Conservation (phyloP, 2,329 filamentous ascomycete genomes). For the Parascedosporium putredinis region DNA sequence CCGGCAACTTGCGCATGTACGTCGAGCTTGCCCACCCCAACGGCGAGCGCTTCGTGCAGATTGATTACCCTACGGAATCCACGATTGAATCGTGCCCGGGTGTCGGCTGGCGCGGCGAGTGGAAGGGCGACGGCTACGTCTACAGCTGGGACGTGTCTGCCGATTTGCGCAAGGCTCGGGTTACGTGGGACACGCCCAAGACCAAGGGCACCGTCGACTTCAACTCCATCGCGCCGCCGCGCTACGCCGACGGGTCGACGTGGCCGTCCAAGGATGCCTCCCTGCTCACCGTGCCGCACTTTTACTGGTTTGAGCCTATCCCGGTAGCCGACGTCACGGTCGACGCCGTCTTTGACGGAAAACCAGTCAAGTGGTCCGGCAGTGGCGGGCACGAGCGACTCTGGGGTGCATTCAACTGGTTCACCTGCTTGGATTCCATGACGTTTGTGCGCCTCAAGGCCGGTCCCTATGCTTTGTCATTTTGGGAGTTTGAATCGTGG, state of each 20-base stretch:
- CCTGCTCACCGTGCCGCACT: conserved; percentile 11
- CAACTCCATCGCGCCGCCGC: conserved; percentile 11
- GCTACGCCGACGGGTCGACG: conserved; percentile 11
- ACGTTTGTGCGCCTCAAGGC: conserved; percentile 4
- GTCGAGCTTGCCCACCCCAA: conserved; percentile 16
- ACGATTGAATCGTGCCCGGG: conserved; percentile 14
- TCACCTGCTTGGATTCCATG: conserved; percentile 5
- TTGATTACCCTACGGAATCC: conserved; percentile 16
- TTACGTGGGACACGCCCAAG: conserved; percentile 7
- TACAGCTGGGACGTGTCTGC: conserved; percentile 13
- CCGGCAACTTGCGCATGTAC: conserved; percentile 18
- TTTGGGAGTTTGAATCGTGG: conserved; percentile 6
- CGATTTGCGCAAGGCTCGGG: conserved; percentile 1
- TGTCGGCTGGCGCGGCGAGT: conserved; percentile 8
- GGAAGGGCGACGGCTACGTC: conserved; percentile 10
- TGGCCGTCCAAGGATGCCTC: conserved; percentile 7
- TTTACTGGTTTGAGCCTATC: conserved; percentile 14
- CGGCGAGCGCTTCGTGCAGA: conserved; percentile 14
- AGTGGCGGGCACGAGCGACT: conserved; percentile 16
- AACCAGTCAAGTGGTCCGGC: conserved; percentile 12
- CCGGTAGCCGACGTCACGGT: conserved; percentile 11
- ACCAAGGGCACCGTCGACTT: conserved; percentile 12
- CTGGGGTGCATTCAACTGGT: conserved; percentile 14
- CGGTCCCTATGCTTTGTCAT: conserved; percentile 4
- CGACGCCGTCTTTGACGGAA: conserved; percentile 11